Evolutionary conservation across 495 filamentous ascomycete genomes (phyloP).

Genomic region (Aspergillus asperescens): DNA sequence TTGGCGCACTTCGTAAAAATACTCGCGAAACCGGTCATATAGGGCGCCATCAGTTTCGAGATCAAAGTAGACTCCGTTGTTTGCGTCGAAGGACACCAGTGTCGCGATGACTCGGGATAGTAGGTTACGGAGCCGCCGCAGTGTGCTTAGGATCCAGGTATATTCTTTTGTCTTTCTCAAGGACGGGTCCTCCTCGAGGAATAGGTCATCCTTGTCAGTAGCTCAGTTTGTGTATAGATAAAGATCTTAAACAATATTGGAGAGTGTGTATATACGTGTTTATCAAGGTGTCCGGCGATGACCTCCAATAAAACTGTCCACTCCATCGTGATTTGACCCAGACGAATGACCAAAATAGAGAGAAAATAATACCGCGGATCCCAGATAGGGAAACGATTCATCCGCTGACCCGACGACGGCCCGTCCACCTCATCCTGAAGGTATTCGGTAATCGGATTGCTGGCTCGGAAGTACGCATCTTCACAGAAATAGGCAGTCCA

Average conservation of each 20-base stretch:
- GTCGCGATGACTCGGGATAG: background rate
- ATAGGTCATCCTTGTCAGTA: background rate
- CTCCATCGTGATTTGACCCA: slow-evolving; percentile 2
- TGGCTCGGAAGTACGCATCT: background rate
- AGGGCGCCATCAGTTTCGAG: background rate
- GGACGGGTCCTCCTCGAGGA: background rate
- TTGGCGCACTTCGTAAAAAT: background rate
- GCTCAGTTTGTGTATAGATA: background rate
- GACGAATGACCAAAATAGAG: background rate
- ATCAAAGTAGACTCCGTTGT: background rate
- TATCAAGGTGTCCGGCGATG: background rate
- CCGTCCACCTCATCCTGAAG: background rate
- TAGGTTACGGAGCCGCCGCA: background rate
- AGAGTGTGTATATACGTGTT: background rate
- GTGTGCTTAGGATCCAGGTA: background rate
- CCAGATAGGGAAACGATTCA: background rate
- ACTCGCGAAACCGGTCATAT: background rate
- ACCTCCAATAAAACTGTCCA: slow-evolving; percentile 3
- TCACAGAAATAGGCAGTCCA: background rate
- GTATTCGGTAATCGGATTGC: background rate
- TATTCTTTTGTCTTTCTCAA: slow-evolving; percentile 1
- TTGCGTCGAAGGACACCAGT: background rate
- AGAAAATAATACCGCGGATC: slow-evolving; percentile 1
- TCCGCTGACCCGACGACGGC: background rate
- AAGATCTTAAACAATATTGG: no score